phyloP scores from a whole-genome alignment of 1,284 basidiomycete species.

The Boletus mariae region DNA sequence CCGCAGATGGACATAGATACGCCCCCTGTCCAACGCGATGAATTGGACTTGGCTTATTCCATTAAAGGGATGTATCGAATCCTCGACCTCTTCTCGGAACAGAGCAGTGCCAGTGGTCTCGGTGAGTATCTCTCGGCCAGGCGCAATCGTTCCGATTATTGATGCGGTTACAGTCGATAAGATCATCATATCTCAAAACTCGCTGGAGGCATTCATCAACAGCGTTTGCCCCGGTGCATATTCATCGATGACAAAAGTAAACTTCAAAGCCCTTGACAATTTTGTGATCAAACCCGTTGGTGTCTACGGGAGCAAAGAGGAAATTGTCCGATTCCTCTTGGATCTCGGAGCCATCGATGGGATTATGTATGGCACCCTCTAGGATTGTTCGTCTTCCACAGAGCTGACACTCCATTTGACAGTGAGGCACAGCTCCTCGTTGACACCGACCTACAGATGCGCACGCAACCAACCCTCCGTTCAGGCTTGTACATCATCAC shows the following conservation, averaged over 20 bases:
- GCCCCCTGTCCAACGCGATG: constrained; percentile 9
- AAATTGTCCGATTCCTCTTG: constrained; percentile 45
- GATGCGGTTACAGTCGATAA: constrained; percentile 45
- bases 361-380: constrained; percentile 31
- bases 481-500: constrained; percentile 50
- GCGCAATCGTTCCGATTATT: not conserved
- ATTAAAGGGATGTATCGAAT: constrained; percentile 48
- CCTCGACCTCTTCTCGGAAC: constrained; percentile 50
- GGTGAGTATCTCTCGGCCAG: constrained; percentile 31
- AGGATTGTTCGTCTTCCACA: not conserved
- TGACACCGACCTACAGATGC: constrained; percentile 17
- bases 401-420: not conserved
- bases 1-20: constrained; percentile 23
- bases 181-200: constrained; percentile 51
- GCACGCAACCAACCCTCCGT: constrained; percentile 35
- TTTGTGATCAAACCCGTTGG: constrained; percentile 47
- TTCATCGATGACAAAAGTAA: constrained; percentile 47
- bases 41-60: constrained; percentile 25
- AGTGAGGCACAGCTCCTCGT: constrained; percentile 22
- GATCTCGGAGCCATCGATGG: constrained; percentile 36
- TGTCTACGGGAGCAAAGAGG: constrained; percentile 50
- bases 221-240: constrained; percentile 43
- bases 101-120: constrained; percentile 44
- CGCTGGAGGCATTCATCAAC: constrained; percentile 44
- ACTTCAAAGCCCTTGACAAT: constrained; percentile 48